phyloP scores from a whole-genome alignment of 345 rosid genomes.

The Rhizophora apiculata region DNA sequence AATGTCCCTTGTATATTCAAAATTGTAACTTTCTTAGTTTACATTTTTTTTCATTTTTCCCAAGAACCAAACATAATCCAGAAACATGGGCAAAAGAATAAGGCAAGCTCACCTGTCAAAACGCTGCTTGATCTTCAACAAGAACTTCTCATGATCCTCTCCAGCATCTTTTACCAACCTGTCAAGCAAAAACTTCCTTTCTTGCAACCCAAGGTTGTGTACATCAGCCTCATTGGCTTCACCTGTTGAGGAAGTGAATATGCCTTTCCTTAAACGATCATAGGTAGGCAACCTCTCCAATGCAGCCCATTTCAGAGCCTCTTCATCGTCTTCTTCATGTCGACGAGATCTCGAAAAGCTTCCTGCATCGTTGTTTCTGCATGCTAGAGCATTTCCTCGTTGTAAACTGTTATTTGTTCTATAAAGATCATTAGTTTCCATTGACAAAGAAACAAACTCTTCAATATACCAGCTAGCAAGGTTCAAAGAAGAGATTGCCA shows the following conservation, averaged over 20 bases:
- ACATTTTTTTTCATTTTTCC: too few species aligned
- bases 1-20: too few species aligned
- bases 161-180: slow-evolving; percentile 34
- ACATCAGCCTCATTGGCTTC: slow-evolving; percentile 17
- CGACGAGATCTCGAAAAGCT: slow-evolving; percentile 3
- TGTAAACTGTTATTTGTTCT: neutral
- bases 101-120: slow-evolving; percentile 20
- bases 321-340: slow-evolving; percentile 16
- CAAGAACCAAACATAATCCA: too few species aligned
- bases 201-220: slow-evolving; percentile 29
- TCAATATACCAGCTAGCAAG: too few species aligned
- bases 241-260: slow-evolving; percentile 4
- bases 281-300: slow-evolving; percentile 15
- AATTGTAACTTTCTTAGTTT: too few species aligned
- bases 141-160: slow-evolving; percentile 43
- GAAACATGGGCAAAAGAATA: too few species aligned
- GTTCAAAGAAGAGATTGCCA: too few species aligned
- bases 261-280: slow-evolving; percentile 16
- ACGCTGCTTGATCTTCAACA: slow-evolving; percentile 35
- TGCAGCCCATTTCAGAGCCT: slow-evolving; percentile 20
- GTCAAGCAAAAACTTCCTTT: slow-evolving; percentile 36
- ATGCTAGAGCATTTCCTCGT: neutral
- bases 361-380: neutral
- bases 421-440: slow-evolving; percentile 18
- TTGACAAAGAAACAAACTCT: neutral